Percentiles rank a stretch among this genome's conserved stretches.
phyloP scores from a whole-genome alignment of 2,329 filamentous ascomycete species.

The Colletotrichum spaethianum region DNA sequence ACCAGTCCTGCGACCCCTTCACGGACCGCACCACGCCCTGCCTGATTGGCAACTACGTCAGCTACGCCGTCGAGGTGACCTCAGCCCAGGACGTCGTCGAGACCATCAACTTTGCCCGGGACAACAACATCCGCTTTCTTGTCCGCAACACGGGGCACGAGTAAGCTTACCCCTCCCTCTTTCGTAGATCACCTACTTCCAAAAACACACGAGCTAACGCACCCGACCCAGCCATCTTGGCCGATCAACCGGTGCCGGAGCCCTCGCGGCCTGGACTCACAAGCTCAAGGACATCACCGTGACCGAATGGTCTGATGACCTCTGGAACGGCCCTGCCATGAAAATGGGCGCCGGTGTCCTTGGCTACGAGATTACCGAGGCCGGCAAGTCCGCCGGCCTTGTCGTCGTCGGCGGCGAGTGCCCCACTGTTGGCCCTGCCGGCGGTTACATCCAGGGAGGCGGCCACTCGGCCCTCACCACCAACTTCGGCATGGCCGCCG shows the following conservation, averaged over 20 bases:
- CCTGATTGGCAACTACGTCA: slow-evolving; percentile 58
- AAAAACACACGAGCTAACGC: slow-evolving; percentile 14
- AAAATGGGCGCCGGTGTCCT: slow-evolving; percentile 68
- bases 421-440: slow-evolving; percentile 69
- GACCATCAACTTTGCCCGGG: slow-evolving; percentile 54
- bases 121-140: slow-evolving; percentile 54
- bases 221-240: slow-evolving; percentile 53
- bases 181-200: slow-evolving; percentile 39
- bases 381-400: slow-evolving; percentile 26
- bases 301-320: slow-evolving; percentile 53
- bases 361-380: slow-evolving; percentile 57
- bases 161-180: slow-evolving; percentile 35
- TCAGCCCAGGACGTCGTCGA: slow-evolving; percentile 49
- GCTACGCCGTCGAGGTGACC: slow-evolving; percentile 55
- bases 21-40: slow-evolving; percentile 55
- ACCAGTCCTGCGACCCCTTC: slow-evolving; percentile 56
- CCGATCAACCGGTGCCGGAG: slow-evolving; percentile 56
- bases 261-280: slow-evolving; percentile 57
- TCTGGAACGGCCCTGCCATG: slow-evolving; percentile 66
- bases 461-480: slow-evolving; percentile 69
- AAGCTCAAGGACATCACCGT: slow-evolving; percentile 58
- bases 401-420: slow-evolving; percentile 64
- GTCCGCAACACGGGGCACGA: slow-evolving; percentile 53
- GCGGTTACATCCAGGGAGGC: slow-evolving; percentile 73
- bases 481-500: slow-evolving; percentile 70